These are phyloP conservation scores for Penicillium bialowiezense DNA, from an alignment of 495 filamentous ascomycete species.

Conservation along the genomic window DNA sequence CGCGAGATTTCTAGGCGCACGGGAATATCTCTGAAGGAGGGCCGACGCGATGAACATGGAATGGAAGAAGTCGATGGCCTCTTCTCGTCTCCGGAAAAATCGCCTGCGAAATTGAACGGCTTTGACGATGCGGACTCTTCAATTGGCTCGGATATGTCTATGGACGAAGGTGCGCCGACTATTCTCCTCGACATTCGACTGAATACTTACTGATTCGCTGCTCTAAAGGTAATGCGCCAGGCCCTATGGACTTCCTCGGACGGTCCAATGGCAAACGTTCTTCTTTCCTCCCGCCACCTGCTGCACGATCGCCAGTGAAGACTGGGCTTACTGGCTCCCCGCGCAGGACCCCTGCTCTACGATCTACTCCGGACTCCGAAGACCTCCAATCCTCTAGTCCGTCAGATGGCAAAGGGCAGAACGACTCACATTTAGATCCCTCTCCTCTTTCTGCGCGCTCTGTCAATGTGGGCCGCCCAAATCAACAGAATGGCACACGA, in stretches of 20 bases:
- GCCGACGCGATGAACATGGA: conserved; percentile 84
- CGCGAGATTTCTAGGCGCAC: conserved; percentile 58
- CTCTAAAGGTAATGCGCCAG: conserved; percentile 37
- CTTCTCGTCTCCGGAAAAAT: conserved; percentile 83
- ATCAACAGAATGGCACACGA: conserved; percentile 40
- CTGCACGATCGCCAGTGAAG: conserved; percentile 46
- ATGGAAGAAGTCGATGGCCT: conserved; percentile 80
- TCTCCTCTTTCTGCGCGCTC: conserved; percentile 38
- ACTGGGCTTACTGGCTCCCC: conserved; percentile 39
- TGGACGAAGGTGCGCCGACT: conserved; percentile 40
- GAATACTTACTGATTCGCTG: conserved; percentile 8
- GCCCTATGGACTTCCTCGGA: conserved; percentile 45
- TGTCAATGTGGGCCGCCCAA: conserved; percentile 32
- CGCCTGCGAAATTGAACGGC: conserved; percentile 42
- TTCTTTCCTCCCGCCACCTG: conserved; percentile 32
- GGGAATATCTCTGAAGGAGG: conserved; percentile 77
- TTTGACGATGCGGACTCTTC: conserved; percentile 29
- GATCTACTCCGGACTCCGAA: conserved; percentile 38
- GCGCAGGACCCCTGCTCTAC: conserved; percentile 40
- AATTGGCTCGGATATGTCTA: conserved; percentile 46
- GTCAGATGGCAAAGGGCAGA: conserved; percentile 32
- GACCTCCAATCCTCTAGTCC: conserved; percentile 36
- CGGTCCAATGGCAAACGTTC: conserved; percentile 30
- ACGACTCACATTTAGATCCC: conserved; percentile 25
- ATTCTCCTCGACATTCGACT: not conserved